phyloP scores from a whole-genome alignment of 2,329 filamentous ascomycete species.

The Chaetomium sp. region DNA sequence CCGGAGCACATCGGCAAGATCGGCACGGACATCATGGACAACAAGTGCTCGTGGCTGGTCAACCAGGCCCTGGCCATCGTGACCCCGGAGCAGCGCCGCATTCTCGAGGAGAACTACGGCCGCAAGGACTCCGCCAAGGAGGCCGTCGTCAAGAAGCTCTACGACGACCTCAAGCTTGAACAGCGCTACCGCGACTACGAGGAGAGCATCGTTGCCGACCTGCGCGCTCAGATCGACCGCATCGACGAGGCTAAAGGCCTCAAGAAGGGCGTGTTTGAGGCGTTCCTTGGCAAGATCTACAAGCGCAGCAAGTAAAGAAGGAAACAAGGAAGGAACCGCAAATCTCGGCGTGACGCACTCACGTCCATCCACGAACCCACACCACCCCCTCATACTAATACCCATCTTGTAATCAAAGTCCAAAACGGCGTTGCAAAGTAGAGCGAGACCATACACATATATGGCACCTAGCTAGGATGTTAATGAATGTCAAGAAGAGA shows the following conservation, averaged over 20 bases:
- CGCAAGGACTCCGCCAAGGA: slow-evolving; percentile 81
- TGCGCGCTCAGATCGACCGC: slow-evolving; percentile 66
- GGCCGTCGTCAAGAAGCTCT: slow-evolving; percentile 80
- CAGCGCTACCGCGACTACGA: slow-evolving; percentile 82
- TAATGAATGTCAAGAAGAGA: too few relatives aligned
- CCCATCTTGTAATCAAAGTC: slow-evolving; percentile 4
- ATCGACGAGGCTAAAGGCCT: slow-evolving; percentile 83
- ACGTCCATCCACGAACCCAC: background rate
- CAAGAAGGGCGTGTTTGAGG: slow-evolving; percentile 84
- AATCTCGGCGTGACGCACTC: background rate
- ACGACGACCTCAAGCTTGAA: slow-evolving; percentile 77
- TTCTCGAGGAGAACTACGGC: slow-evolving; percentile 91
- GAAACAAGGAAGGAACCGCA: too few relatives aligned
- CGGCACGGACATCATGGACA: slow-evolving; percentile 97
- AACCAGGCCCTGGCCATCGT: slow-evolving; percentile 83
- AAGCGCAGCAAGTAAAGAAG: slow-evolving; percentile 79
- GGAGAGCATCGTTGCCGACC: slow-evolving; percentile 74
- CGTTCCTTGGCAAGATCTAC: slow-evolving; percentile 94
- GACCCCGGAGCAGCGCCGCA: slow-evolving; percentile 75
- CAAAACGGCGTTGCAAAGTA: background rate
- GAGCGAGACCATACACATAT: background rate
- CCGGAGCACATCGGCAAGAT: slow-evolving; percentile 95
- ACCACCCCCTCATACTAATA: background rate
- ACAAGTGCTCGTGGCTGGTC: slow-evolving; percentile 98
- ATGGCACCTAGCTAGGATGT: too few relatives aligned